Evolutionary conservation across 2,329 filamentous ascomycete species (phyloP).

Genomic region (Fusarium liriodendri): DNA sequence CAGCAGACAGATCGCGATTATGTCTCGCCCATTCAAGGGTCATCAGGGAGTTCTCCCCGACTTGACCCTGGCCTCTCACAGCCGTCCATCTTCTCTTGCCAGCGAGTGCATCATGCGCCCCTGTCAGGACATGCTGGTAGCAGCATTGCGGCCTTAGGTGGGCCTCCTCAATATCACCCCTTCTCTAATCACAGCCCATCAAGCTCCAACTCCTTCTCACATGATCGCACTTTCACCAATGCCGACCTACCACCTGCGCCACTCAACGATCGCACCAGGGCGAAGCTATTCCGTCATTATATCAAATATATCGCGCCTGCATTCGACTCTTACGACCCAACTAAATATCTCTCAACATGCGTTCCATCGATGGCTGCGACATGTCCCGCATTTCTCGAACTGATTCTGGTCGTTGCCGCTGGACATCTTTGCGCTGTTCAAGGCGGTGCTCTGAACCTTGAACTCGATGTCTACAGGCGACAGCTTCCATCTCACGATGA

Average conservation of each 20-base stretch:
- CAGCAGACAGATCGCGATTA: neutral
- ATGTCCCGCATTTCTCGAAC: constrained; percentile 19
- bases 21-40: neutral
- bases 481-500: neutral
- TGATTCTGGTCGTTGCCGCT: constrained; percentile 19
- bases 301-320: constrained; percentile 29
- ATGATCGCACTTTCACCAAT: neutral
- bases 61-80: neutral
- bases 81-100: neutral
- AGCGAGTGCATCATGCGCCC: neutral
- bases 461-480: neutral
- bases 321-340: constrained; percentile 30
- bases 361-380: constrained; percentile 19
- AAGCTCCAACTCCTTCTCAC: constrained; percentile 4
- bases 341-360: constrained; percentile 14
- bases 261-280: constrained; percentile 12
- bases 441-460: neutral
- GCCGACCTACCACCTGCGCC: constrained; percentile 6
- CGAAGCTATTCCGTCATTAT: constrained; percentile 27
- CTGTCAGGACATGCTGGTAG: neutral
- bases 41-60: constrained; percentile 9
- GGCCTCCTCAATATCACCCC: neutral
- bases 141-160: neutral
- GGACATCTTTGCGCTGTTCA: neutral
- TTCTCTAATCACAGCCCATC: constrained; percentile 10